These are phyloP conservation scores for Diaporthe ampelina DNA, from an alignment of 2,329 filamentous ascomycete genomes.

Conservation along the genomic window DNA sequence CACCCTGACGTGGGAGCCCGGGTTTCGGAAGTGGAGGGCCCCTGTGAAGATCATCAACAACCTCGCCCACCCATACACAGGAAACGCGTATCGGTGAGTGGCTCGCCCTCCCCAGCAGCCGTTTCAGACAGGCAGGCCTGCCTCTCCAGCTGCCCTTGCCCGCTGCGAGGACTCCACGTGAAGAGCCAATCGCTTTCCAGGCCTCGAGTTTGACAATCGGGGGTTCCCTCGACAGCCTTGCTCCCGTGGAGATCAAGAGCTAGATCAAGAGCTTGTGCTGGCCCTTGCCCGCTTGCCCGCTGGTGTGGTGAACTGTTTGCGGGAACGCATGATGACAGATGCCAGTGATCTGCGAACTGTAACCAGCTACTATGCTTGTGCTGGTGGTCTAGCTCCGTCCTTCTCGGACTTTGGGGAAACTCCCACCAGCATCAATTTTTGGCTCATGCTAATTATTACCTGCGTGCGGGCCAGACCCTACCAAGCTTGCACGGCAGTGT, in stretches of 20 bases:
- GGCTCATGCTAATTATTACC: conserved; percentile 9
- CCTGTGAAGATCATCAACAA: conserved; percentile 24
- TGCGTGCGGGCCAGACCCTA: conserved; percentile 4
- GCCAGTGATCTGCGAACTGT: conserved; percentile 32
- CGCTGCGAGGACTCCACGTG: neutral
- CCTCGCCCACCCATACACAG: neutral
- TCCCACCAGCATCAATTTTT: neutral
- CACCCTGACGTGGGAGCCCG: neutral
- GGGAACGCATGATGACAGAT: conserved; percentile 28
- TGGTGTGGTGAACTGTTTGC: conserved; percentile 5
- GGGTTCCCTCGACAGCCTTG: conserved; percentile 26
- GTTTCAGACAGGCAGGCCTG: conserved; percentile 17
- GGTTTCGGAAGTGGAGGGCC: conserved; percentile 22
- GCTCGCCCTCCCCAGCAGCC: conserved; percentile 5
- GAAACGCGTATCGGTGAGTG: conserved; percentile 27
- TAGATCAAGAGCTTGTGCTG: conserved; percentile 10
- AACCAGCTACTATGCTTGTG: neutral
- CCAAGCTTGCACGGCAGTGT: conserved; percentile 8
- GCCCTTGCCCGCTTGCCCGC: neutral
- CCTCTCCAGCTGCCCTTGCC: conserved; percentile 8
- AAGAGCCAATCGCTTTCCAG: conserved; percentile 29
- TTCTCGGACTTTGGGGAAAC: conserved; percentile 4
- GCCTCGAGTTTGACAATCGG: conserved; percentile 26
- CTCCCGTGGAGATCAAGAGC: neutral
- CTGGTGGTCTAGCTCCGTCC: conserved; percentile 1